phyloP scores from a whole-genome alignment of 1,139 yeast genomes.

The Lodderomyces elongisporus region DNA sequence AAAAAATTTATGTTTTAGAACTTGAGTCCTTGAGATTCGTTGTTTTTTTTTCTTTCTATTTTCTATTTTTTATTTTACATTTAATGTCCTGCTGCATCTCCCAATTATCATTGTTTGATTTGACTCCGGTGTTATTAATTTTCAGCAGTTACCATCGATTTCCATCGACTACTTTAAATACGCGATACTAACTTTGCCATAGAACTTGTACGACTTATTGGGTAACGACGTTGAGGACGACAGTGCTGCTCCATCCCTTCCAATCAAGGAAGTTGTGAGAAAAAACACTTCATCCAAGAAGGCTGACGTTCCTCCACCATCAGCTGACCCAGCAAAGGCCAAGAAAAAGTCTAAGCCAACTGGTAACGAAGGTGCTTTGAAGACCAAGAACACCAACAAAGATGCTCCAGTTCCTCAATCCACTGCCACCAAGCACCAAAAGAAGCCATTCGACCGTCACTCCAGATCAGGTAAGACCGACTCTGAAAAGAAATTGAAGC shows the following conservation, averaged over 20 bases:
- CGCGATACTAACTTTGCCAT: slow-evolving; percentile 7
- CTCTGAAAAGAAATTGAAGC: slow-evolving; percentile 75
- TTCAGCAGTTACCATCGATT: too few relatives aligned
- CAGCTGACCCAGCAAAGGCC: slow-evolving; percentile 78
- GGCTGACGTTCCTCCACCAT: slow-evolving; percentile 78
- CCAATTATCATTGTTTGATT: too few relatives aligned
- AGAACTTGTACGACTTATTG: slow-evolving; percentile 48
- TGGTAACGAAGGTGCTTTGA: slow-evolving; percentile 90
- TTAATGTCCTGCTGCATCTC: too few relatives aligned
- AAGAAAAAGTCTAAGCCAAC: slow-evolving; percentile 70
- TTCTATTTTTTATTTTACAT: too few relatives aligned
- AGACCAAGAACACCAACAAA: slow-evolving; percentile 72
- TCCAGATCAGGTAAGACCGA: slow-evolving; percentile 80
- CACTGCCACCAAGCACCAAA: slow-evolving; percentile 52
- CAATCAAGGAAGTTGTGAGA: slow-evolving; percentile 76
- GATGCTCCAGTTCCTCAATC: slow-evolving; percentile 55
- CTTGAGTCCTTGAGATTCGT: too few relatives aligned
- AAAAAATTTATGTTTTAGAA: too few relatives aligned
- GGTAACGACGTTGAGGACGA: slow-evolving; percentile 79
- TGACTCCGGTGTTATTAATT: too few relatives aligned
- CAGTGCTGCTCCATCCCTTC: slow-evolving; percentile 43
- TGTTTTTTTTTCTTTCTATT: too few relatives aligned
- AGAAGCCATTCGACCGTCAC: slow-evolving; percentile 74
- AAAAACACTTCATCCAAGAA: slow-evolving; percentile 83
- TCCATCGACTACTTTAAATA: too few relatives aligned